A percentile compares a stretch with the other conserved stretches of the same genome.
phyloP scores from a whole-genome alignment of 2,329 filamentous ascomycete species.

The Coniosporium uncinatum region DNA sequence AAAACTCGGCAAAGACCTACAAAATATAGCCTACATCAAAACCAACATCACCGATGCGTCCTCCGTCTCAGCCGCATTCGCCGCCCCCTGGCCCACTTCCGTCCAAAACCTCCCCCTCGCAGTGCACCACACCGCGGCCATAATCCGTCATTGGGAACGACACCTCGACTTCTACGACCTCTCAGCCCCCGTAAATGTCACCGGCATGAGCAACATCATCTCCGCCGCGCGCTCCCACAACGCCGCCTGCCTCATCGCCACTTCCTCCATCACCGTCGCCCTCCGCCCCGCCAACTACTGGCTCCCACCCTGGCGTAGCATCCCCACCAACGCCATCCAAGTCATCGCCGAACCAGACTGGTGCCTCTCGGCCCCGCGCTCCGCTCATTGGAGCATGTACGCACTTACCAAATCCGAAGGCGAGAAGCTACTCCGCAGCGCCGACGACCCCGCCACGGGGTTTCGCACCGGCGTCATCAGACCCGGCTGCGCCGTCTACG shows the following conservation, averaged over 20 bases:
- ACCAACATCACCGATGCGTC: not conserved
- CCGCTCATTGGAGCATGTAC: conserved; percentile 37
- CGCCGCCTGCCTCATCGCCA: conserved; percentile 45
- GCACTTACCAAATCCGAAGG: conserved; percentile 44
- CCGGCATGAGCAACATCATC: conserved; percentile 43
- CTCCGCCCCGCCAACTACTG: conserved; percentile 34
- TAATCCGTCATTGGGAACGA: conserved; percentile 46
- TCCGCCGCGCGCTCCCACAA: conserved; percentile 35
- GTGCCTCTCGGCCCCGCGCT: conserved; percentile 29
- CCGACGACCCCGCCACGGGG: conserved; percentile 23
- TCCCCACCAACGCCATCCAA: conserved; percentile 36
- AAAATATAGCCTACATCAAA: not conserved
- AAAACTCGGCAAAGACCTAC: conserved; percentile 20
- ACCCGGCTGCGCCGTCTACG: conserved; percentile 48
- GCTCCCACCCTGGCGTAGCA: conserved; percentile 36
- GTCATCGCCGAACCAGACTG: conserved; percentile 28
- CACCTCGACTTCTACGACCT: conserved; percentile 36
- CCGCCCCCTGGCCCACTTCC: not conserved
- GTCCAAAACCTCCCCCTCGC: conserved; percentile 40
- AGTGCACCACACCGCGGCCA: conserved; percentile 52
- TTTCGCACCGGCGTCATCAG: conserved; percentile 50
- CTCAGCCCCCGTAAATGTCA: conserved; percentile 42
- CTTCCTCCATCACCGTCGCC: conserved; percentile 43
- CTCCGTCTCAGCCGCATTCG: not conserved
- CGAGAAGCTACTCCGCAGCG: conserved; percentile 42